Evolutionary conservation across 768 basidiomycete genomes (phyloP).

Genomic region (Leccinum disarticulatum): DNA sequence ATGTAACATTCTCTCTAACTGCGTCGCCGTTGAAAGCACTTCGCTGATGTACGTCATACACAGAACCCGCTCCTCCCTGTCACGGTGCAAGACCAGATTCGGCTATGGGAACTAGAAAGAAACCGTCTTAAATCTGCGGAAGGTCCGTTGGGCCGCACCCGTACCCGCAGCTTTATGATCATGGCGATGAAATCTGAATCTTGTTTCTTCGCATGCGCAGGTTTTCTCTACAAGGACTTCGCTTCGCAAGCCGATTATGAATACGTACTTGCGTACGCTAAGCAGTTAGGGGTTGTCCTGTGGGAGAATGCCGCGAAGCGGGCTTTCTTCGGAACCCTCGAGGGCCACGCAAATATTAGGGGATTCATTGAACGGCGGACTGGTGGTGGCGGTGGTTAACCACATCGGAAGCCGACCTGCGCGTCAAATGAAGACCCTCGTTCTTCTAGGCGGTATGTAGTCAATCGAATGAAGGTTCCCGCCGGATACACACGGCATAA

Average conservation of each 20-base stretch:
- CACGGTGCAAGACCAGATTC: slow-evolving; percentile 97
- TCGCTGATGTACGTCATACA: slow-evolving; percentile 18
- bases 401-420: neutral
- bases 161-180: slow-evolving; percentile 13
- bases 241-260: slow-evolving; percentile 86
- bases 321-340: slow-evolving; percentile 80
- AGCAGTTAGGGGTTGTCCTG: slow-evolving; percentile 74
- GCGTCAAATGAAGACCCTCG: slow-evolving; percentile 4
- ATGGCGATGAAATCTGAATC: neutral
- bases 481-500: neutral
- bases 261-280: slow-evolving; percentile 82
- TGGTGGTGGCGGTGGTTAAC: slow-evolving; percentile 36
- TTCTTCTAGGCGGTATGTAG: slow-evolving; percentile 4
- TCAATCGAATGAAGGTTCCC: slow-evolving; percentile 4
- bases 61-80: slow-evolving; percentile 93
- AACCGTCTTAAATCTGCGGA: slow-evolving; percentile 87
- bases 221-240: slow-evolving; percentile 87
- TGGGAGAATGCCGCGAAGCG: slow-evolving; percentile 77
- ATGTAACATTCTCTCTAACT: slow-evolving; percentile 48
- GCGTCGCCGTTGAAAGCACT: neutral
- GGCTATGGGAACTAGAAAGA: slow-evolving; percentile 95
- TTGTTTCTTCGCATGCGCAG: slow-evolving; percentile 38
- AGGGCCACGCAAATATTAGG: slow-evolving; percentile 76
- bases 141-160: slow-evolving; percentile 48
- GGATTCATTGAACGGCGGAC: slow-evolving; percentile 78